Conservation (phyloP, 805 yeast genomes). For the Candida glaebosa region DNA sequence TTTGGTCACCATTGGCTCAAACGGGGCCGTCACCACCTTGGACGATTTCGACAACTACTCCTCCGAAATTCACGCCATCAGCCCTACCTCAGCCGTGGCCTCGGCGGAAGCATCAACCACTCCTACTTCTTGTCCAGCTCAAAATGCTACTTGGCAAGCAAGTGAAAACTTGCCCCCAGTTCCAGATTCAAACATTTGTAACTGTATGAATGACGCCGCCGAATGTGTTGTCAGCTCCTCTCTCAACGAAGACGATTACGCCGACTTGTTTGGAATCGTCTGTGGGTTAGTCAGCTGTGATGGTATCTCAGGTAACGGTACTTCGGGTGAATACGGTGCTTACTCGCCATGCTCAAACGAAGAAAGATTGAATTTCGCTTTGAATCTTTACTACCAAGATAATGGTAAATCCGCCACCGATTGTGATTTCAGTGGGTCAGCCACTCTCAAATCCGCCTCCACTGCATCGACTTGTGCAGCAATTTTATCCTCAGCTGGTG, state of each 20-base stretch:
- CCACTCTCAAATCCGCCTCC: slow-evolving; percentile 29
- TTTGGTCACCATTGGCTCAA: slow-evolving; percentile 52
- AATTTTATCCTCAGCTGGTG: slow-evolving; percentile 62
- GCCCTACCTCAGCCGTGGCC: slow-evolving; percentile 24
- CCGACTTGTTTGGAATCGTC: slow-evolving; percentile 29
- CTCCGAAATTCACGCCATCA: slow-evolving; percentile 49
- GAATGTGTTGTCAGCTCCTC: slow-evolving; percentile 30
- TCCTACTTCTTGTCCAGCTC: slow-evolving; percentile 35
- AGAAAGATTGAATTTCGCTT: slow-evolving; percentile 35
- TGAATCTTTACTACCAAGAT: slow-evolving; percentile 35
- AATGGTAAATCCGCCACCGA: slow-evolving; percentile 24
- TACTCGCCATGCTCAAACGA: slow-evolving; percentile 35
- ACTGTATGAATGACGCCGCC: slow-evolving; percentile 32
- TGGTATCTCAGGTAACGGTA: slow-evolving; percentile 36
- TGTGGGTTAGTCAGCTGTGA: slow-evolving; percentile 35
- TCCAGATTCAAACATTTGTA: slow-evolving; percentile 35
- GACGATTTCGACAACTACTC: slow-evolving; percentile 63
- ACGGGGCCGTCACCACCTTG: slow-evolving; percentile 53
- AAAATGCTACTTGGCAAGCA: slow-evolving; percentile 33
- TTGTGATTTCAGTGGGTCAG: slow-evolving; percentile 40
- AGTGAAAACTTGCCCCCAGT: slow-evolving; percentile 42
- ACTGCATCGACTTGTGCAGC: slow-evolving; percentile 51
- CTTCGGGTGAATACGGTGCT: slow-evolving; percentile 40
- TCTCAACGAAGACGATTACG: slow-evolving; percentile 30
- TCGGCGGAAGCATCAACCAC: slow-evolving; percentile 20